A percentile compares a stretch with the other conserved stretches of the same genome.
Evolutionary conservation across 768 basidiomycete species (phyloP).

Genomic region (Dacryopinax primogenitus): DNA sequence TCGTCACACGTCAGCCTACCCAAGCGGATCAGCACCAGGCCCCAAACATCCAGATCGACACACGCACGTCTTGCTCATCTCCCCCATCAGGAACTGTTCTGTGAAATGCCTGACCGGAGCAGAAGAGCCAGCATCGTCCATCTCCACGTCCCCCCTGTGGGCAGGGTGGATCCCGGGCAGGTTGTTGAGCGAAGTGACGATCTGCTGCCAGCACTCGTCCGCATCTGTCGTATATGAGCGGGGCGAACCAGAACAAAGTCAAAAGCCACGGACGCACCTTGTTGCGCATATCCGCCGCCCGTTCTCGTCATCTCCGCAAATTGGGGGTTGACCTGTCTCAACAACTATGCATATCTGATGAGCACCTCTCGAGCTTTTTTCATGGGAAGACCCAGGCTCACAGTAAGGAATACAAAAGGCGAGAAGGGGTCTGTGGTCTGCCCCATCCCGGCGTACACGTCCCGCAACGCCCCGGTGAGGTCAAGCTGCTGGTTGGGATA

Average conservation of each 20-base stretch:
- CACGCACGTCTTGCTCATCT: constrained; percentile 57
- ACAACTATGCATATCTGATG: constrained; percentile 18
- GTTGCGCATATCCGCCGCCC: constrained; percentile 60
- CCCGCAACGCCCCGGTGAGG: constrained; percentile 44
- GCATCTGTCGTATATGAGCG: constrained; percentile 41
- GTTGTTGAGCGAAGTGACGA: constrained; percentile 50
- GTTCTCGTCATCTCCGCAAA: constrained; percentile 57
- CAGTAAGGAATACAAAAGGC: constrained; percentile 53
- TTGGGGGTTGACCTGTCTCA: constrained; percentile 76
- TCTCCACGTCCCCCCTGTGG: constrained; percentile 21
- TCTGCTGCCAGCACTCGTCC: constrained; percentile 75
- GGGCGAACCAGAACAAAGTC: background rate
- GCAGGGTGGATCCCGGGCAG: constrained; percentile 38
- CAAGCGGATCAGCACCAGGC: background rate
- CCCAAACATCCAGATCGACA: background rate
- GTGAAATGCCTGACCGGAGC: constrained; percentile 43
- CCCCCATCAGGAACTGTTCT: constrained; percentile 68
- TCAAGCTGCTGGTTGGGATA: constrained; percentile 28
- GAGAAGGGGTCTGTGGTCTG: constrained; percentile 63
- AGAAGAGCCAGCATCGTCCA: constrained; percentile 12
- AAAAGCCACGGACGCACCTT: constrained; percentile 32
- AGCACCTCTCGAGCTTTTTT: too few species aligned
- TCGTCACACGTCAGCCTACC: constrained; percentile 68
- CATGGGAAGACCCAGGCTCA: too few species aligned
- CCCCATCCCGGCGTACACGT: constrained; percentile 60